These are phyloP conservation scores for Diplotaxis tenuifolia DNA, from an alignment of 345 rosid genomes.

Conservation along the genomic window DNA sequence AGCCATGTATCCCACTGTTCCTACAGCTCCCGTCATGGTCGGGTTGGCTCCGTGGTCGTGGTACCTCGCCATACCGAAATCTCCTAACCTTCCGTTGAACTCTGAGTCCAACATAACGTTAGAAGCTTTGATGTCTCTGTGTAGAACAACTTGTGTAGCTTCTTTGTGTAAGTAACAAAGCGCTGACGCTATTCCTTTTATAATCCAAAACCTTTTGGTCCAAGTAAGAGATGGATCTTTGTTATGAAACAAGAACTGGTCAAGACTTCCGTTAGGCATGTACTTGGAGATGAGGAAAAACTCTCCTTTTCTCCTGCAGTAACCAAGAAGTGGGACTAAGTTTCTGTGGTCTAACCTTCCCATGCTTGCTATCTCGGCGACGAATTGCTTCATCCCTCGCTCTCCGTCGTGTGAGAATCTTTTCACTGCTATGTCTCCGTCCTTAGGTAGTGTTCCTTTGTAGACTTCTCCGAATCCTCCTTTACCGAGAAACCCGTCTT, in stretches of 20 bases:
- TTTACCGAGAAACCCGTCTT: constrained; percentile 43
- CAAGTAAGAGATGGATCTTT: constrained; percentile 37
- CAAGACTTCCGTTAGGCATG: constrained; percentile 59
- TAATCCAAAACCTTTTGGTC: constrained; percentile 41
- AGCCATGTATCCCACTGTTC: constrained; percentile 54
- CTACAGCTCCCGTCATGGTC: constrained; percentile 42
- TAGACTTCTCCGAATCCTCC: constrained; percentile 74
- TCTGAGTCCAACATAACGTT: no score
- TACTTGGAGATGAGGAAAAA: constrained; percentile 49
- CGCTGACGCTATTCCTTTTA: constrained; percentile 50
- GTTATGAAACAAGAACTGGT: constrained; percentile 38
- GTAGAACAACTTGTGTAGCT: constrained; percentile 52
- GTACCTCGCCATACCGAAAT: constrained; percentile 53
- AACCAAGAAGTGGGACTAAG: constrained; percentile 48
- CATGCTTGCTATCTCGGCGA: constrained; percentile 47
- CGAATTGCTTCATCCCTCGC: no score
- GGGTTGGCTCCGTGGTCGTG: constrained; percentile 46
- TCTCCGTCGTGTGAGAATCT: constrained; percentile 47
- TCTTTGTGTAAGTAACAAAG: constrained; percentile 49
- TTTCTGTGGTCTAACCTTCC: constrained; percentile 50
- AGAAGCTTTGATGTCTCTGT: constrained; percentile 50
- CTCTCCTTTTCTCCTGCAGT: constrained; percentile 49
- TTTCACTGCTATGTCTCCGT: constrained; percentile 53
- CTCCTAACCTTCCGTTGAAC: no score
- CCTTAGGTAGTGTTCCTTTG: constrained; percentile 43